Conservation (phyloP, 768 basidiomycete genomes). For the Lactifluus hygrophoroides region DNA sequence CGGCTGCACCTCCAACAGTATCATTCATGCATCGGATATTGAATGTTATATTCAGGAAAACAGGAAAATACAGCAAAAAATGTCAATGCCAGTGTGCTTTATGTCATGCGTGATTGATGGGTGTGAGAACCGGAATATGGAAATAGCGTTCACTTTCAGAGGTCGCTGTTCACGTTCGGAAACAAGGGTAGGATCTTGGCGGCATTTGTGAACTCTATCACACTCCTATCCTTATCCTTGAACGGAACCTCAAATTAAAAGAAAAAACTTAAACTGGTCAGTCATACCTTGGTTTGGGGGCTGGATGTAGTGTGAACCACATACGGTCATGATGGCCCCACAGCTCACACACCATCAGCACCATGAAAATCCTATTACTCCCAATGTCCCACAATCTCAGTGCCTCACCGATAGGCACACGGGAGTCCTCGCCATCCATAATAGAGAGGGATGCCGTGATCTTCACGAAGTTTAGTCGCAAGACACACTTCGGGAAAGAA, state of each 20-base stretch:
- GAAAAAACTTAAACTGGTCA: too few species aligned
- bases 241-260: slow-evolving; percentile 26
- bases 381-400: slow-evolving; percentile 32
- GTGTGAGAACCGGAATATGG: not conserved
- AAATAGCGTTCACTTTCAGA: not conserved
- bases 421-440: slow-evolving; percentile 34
- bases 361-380: slow-evolving; percentile 25
- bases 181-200: slow-evolving; percentile 30
- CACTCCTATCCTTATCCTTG: slow-evolving; percentile 36
- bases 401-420: slow-evolving; percentile 34
- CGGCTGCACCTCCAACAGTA: too few species aligned
- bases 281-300: not conserved
- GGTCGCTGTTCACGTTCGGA: slow-evolving; percentile 8
- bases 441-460: slow-evolving; percentile 32
- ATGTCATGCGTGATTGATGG: not conserved
- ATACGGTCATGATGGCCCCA: slow-evolving; percentile 40
- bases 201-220: slow-evolving; percentile 36
- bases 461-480: slow-evolving; percentile 33
- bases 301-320: too few species aligned
- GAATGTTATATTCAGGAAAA: too few species aligned
- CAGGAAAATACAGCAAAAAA: too few species aligned
- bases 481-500: slow-evolving; percentile 32
- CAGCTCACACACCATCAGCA: slow-evolving; percentile 34
- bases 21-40: too few species aligned
- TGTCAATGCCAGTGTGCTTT: too few species aligned